Evolutionary conservation across 1,139 yeast genomes (phyloP), one percentile per base, ranked within the genome.

Genomic region (Williopsis jadinii): DNA sequence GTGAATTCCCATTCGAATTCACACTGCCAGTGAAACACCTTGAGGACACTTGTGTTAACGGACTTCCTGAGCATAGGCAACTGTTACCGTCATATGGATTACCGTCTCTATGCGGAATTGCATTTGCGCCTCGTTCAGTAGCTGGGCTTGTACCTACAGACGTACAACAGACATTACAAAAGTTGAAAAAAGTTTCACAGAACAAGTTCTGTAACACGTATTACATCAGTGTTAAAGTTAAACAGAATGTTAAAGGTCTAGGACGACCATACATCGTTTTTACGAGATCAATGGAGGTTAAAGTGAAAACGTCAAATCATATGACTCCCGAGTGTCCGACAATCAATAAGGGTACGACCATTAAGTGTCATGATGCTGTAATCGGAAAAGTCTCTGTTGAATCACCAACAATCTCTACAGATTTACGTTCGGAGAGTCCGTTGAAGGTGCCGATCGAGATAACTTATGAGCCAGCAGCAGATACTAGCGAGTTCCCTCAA

Each of bases 11-110:
- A 3, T 51, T 51, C 37, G 27, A 39, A 10, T 52, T 52, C 42
- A 42, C 41, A 10, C 32, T 52, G 4, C 55, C 55, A 1, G 14
- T 26, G 8, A 19, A 34, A 9, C 49, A 49, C 30, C 19, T 52
- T n/a, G 54, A 51, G 9, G 44, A 42, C 30, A 41, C 41, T 2
- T 48, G 53, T 30, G 36, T 35, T 8, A 24, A 36, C 9, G 33
- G 24, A n/a, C 33, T 36, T 4, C 38, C 31, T 1, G 33, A 35
- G 14, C 54, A 50, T 41, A 31, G 44, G 30, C 10, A 11, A 2
- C 31, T 52, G 30, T 24, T 43, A 1, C 55, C 55, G 1, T 36
- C 50, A 3, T 49, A 41, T 29, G 55, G 51, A 2, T 43, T 45
- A 11, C 53, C 53, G 1, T 43, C 45, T 28, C 33, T 45, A 8